These are phyloP conservation scores for Botryobasidium botryosum DNA, from an alignment of 768 basidiomycete genomes.

Conservation along the genomic window DNA sequence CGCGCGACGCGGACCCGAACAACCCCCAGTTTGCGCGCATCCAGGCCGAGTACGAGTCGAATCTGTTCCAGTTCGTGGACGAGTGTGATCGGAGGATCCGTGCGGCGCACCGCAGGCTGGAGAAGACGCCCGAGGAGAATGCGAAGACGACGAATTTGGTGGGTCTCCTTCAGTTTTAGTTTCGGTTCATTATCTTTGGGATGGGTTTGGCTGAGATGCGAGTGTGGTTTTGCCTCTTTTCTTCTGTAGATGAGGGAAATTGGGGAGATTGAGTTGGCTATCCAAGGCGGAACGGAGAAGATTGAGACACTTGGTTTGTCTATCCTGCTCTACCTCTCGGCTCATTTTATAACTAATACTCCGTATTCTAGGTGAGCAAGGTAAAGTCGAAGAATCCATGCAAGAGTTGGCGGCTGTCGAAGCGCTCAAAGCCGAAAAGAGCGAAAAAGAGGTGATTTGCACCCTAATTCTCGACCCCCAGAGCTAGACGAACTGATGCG, in stretches of 20 bases:
- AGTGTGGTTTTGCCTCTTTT: not conserved
- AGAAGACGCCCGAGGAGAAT: slow-evolving; percentile 99
- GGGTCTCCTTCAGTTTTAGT: slow-evolving; percentile 16
- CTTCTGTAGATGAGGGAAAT: slow-evolving; percentile 96
- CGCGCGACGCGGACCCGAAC: slow-evolving; percentile 53
- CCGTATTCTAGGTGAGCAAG: slow-evolving; percentile 61
- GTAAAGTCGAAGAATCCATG: slow-evolving; percentile 99
- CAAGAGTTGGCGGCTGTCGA: slow-evolving; percentile 94
- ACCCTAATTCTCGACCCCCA: slow-evolving; percentile 9
- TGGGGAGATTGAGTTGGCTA: slow-evolving; percentile 96
- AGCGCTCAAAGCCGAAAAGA: slow-evolving; percentile 89
- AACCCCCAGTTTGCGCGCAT: slow-evolving; percentile 75
- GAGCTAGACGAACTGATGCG: slow-evolving; percentile 1
- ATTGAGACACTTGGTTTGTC: slow-evolving; percentile 75
- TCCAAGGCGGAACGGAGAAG: slow-evolving; percentile 97
- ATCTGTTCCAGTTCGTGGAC: slow-evolving; percentile 91
- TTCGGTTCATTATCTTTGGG: not conserved
- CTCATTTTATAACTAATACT: not conserved
- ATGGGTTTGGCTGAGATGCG: not conserved
- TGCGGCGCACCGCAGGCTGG: slow-evolving; percentile 81
- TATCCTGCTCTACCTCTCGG: slow-evolving; percentile 6
- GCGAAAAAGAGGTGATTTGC: slow-evolving; percentile 71
- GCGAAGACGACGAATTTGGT: slow-evolving; percentile 95
- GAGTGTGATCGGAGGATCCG: slow-evolving; percentile 96
- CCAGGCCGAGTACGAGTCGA: slow-evolving; percentile 90